phyloP scores from a whole-genome alignment of 768 basidiomycete species.

The Ramaria rubella region DNA sequence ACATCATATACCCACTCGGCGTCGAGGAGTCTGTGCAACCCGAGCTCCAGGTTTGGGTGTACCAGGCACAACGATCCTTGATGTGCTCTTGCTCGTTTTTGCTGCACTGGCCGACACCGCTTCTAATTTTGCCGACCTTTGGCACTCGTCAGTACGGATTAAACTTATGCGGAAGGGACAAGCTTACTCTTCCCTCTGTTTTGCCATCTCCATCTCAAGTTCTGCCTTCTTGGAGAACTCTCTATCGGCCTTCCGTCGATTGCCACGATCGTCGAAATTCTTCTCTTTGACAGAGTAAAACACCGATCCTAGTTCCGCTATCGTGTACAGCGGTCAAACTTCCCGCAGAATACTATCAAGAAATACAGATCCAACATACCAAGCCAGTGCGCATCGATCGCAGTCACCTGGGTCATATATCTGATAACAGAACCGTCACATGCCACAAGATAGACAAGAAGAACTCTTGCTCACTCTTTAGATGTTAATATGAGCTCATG shows the following conservation, averaged over 20 bases:
- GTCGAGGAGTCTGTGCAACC: constrained; percentile 68
- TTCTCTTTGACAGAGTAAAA: constrained; percentile 98
- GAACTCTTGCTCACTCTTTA: constrained; percentile 45
- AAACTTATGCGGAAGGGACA: neutral
- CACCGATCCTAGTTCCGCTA: constrained; percentile 90
- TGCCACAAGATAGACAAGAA: neutral
- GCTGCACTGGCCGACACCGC: constrained; percentile 53
- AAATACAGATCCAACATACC: constrained; percentile 41
- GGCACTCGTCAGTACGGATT: constrained; percentile 11
- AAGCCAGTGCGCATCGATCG: constrained; percentile 96
- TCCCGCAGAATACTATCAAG: neutral
- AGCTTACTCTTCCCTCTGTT: constrained; percentile 67
- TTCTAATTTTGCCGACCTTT: constrained; percentile 55
- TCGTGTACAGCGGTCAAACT: neutral
- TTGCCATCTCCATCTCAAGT: constrained; percentile 86
- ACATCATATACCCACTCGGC: constrained; percentile 57
- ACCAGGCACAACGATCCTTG: constrained; percentile 72
- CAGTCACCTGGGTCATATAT: constrained; percentile 99
- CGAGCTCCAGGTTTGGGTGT: constrained; percentile 68
- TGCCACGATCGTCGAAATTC: constrained; percentile 88
- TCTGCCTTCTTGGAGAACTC: constrained; percentile 92
- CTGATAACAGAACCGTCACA: too few relatives aligned
- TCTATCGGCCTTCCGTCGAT: constrained; percentile 68
- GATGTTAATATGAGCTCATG: constrained; percentile 95
- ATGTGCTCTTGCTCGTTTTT: constrained; percentile 47